A percentile compares a stretch with the other conserved stretches of the same genome.
phyloP scores from a whole-genome alignment of 208 protist species.

The Herpetomonas tarakana region DNA sequence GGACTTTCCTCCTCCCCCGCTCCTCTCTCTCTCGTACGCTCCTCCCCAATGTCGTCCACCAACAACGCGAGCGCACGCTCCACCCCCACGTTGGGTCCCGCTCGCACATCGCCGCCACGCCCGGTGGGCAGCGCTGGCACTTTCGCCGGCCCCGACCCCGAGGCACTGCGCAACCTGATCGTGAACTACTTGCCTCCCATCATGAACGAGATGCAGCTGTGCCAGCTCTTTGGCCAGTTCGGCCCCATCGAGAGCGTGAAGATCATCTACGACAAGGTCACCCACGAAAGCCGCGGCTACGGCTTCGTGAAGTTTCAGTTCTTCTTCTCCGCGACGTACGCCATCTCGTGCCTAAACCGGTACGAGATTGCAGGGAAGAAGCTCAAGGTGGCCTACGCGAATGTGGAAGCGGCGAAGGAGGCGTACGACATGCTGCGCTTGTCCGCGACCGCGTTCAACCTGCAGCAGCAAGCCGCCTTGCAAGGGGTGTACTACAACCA shows the following conservation, averaged over 20 bases:
- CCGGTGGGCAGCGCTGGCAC: background rate
- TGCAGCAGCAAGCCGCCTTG: constrained; percentile 55
- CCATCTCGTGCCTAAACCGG: constrained; percentile 74
- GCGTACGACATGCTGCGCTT: constrained; percentile 41
- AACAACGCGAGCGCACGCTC: constrained; percentile 5
- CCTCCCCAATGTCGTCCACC: background rate
- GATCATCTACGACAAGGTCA: constrained; percentile 86
- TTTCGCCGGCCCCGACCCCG: constrained; percentile 30
- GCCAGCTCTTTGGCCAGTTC: constrained; percentile 75
- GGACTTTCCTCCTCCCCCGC: no score
- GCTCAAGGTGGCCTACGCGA: constrained; percentile 85
- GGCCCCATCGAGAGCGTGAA: constrained; percentile 85
- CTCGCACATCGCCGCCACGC: background rate
- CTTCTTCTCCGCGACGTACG: constrained; percentile 82
- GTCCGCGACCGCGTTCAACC: constrained; percentile 46
- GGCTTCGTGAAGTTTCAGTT: constrained; percentile 86
- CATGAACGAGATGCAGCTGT: constrained; percentile 72
- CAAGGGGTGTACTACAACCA: constrained; percentile 70
- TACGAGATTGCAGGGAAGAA: constrained; percentile 77
- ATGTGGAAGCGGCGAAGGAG: constrained; percentile 55
- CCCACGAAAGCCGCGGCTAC: constrained; percentile 80
- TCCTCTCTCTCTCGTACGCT: no score
- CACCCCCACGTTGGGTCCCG: background rate
- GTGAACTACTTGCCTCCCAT: constrained; percentile 84
- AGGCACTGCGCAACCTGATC: constrained; percentile 77